Conservation (phyloP, 306 rosid genomes). For the Cucumis melo region DNA sequence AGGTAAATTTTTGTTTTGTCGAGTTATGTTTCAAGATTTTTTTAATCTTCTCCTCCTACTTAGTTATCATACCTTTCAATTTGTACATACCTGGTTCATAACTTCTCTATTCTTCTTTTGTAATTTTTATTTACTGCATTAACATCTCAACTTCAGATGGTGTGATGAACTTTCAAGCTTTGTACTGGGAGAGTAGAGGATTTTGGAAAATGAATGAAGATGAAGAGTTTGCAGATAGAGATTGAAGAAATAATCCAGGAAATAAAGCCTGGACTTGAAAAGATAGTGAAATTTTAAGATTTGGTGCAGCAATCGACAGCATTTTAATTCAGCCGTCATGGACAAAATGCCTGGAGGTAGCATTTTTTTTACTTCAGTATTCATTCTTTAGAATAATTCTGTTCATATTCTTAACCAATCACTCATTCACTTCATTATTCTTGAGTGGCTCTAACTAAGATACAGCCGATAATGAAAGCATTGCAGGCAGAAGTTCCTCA, state of each 20-base stretch:
- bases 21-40: neutral
- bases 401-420: neutral
- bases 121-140: neutral
- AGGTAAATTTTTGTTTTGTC: neutral
- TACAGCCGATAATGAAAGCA: too few species aligned
- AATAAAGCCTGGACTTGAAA: conserved; percentile 69
- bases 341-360: conserved; percentile 7
- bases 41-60: neutral
- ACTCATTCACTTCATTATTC: neutral
- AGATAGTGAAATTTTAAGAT: conserved; percentile 66
- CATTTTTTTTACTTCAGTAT: neutral
- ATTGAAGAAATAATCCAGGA: conserved; percentile 65
- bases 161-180: neutral
- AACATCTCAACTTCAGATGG: neutral
- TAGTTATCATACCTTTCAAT: neutral
- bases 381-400: neutral
- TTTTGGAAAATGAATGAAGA: conserved; percentile 33
- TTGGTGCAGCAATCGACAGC: conserved; percentile 74
- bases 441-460: too few species aligned
- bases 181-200: conserved; percentile 67
- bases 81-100: too few species aligned
- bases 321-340: conserved; percentile 62
- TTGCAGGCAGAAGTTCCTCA: too few species aligned
- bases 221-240: conserved; percentile 40
- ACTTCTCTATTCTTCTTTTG: neutral